Percentiles rank a stretch among this genome's conserved stretches.
Evolutionary conservation across 495 filamentous ascomycete species (phyloP).

Genomic region (Platismatia glauca): DNA sequence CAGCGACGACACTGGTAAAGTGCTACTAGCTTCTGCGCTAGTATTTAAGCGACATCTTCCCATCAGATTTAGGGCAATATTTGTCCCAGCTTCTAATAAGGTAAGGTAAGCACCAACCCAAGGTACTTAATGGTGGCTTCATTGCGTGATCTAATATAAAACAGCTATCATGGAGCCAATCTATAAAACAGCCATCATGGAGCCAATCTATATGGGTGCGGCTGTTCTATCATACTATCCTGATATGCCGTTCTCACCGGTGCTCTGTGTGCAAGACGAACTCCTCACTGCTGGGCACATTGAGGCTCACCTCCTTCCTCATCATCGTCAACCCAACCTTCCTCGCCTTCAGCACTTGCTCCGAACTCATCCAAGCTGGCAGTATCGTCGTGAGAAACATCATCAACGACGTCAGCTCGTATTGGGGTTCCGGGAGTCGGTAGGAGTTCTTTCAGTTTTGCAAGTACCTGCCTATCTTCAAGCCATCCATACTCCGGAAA

Average conservation of each 20-base stretch:
- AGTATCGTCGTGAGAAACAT: constrained; percentile 75
- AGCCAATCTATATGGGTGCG: neutral
- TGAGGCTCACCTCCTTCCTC: constrained; percentile 57
- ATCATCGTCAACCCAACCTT: constrained; percentile 74
- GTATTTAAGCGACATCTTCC: neutral
- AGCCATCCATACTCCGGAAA: constrained; percentile 86
- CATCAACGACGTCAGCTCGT: constrained; percentile 64
- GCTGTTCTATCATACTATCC: neutral
- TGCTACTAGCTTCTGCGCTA: constrained; percentile 4
- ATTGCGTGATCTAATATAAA: too few relatives aligned
- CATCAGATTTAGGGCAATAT: neutral
- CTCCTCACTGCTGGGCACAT: constrained; percentile 73
- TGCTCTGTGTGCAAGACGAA: neutral
- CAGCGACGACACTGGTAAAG: neutral
- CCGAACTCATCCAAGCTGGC: constrained; percentile 73
- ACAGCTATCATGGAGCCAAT: too few relatives aligned
- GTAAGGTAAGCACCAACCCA: too few relatives aligned
- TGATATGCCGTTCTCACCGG: neutral
- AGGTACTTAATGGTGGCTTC: too few relatives aligned
- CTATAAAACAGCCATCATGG: too few relatives aligned
- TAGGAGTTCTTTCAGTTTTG: constrained; percentile 62
- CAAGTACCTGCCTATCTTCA: constrained; percentile 54
- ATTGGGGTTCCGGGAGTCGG: constrained; percentile 55
- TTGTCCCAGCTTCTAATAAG: too few relatives aligned
- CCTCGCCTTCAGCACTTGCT: constrained; percentile 60